phyloP scores from a whole-genome alignment of 1,284 basidiomycete species.

The Phellopilus nigrolimitatus region DNA sequence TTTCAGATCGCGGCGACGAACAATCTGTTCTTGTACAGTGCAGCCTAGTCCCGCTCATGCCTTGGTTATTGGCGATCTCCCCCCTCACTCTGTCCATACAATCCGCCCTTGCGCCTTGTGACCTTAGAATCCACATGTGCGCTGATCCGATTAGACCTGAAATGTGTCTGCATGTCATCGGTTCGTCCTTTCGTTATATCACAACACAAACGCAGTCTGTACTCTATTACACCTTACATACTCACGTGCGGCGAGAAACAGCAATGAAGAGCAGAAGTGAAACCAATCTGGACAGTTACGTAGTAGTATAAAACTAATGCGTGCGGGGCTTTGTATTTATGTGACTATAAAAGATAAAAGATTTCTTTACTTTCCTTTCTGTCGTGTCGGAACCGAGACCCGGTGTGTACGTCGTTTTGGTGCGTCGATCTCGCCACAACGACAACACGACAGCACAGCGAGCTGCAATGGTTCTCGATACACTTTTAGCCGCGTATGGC shows the following conservation, averaged over 20 bases:
- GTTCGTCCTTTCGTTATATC: constrained; percentile 15
- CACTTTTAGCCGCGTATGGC: too few species aligned
- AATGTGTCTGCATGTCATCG: constrained; percentile 3
- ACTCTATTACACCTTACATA: constrained; percentile 18
- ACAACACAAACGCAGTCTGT: constrained; percentile 18
- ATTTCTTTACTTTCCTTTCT: not conserved
- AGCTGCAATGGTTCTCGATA: too few species aligned
- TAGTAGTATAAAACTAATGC: constrained; percentile 19
- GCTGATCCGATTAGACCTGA: constrained; percentile 8
- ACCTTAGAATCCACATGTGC: constrained; percentile 7
- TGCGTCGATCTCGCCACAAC: too few species aligned
- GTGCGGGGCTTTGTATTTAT: constrained; percentile 11
- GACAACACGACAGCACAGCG: too few species aligned
- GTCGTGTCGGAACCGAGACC: too few species aligned
- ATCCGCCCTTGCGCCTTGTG: not conserved
- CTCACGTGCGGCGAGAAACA: constrained; percentile 4
- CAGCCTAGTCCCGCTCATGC: constrained; percentile 47
- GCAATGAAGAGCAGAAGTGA: constrained; percentile 8
- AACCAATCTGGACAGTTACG: constrained; percentile 16
- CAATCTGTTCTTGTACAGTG: constrained; percentile 87
- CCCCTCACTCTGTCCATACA: constrained; percentile 5
- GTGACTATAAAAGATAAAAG: constrained; percentile 1
- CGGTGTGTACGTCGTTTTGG: too few species aligned
- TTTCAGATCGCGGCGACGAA: constrained; percentile 88
- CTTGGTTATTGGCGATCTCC: constrained; percentile 8